Percentiles rank a stretch among this genome's conserved stretches.
These are phyloP conservation scores for Boletus fagicola DNA, from an alignment of 768 basidiomycete species.

Conservation along the genomic window DNA sequence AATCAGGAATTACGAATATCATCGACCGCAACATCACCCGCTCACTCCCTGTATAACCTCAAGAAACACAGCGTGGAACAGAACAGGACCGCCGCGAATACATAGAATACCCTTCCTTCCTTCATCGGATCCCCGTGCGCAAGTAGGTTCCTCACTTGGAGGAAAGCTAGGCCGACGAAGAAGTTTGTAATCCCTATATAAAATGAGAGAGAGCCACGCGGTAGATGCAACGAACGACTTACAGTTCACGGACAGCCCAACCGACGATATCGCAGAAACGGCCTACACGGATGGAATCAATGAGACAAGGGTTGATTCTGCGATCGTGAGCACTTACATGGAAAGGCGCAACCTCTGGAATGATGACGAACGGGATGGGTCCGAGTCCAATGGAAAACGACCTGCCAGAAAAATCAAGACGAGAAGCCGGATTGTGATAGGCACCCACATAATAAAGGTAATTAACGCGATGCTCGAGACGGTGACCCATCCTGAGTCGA, in stretches of 20 bases:
- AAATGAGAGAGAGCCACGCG: slow-evolving; percentile 1
- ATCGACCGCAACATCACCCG: neutral
- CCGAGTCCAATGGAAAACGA: slow-evolving; percentile 90
- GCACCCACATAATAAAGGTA: slow-evolving; percentile 73
- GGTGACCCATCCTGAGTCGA: slow-evolving; percentile 57
- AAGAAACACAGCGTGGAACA: slow-evolving; percentile 23
- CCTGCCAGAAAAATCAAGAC: slow-evolving; percentile 36
- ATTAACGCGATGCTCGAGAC: slow-evolving; percentile 74
- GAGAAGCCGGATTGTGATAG: neutral
- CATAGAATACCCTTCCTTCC: slow-evolving; percentile 86
- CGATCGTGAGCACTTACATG: slow-evolving; percentile 48
- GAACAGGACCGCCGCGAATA: slow-evolving; percentile 65
- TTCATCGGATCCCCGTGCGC: slow-evolving; percentile 56
- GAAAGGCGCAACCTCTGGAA: slow-evolving; percentile 83
- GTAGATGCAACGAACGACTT: slow-evolving; percentile 23
- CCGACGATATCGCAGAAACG: slow-evolving; percentile 76
- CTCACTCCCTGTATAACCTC: slow-evolving; percentile 28
- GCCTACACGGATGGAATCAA: slow-evolving; percentile 43
- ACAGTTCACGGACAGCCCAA: slow-evolving; percentile 74
- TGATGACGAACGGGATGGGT: slow-evolving; percentile 89
- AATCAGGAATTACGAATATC: neutral
- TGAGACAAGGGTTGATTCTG: neutral
- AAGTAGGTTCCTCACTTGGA: slow-evolving; percentile 77
- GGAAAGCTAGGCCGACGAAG: slow-evolving; percentile 76
- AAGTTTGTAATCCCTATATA: slow-evolving; percentile 80